These are phyloP conservation scores for Colletotrichum sp. DNA, from an alignment of 2,329 filamentous ascomycete species.

Conservation along the genomic window DNA sequence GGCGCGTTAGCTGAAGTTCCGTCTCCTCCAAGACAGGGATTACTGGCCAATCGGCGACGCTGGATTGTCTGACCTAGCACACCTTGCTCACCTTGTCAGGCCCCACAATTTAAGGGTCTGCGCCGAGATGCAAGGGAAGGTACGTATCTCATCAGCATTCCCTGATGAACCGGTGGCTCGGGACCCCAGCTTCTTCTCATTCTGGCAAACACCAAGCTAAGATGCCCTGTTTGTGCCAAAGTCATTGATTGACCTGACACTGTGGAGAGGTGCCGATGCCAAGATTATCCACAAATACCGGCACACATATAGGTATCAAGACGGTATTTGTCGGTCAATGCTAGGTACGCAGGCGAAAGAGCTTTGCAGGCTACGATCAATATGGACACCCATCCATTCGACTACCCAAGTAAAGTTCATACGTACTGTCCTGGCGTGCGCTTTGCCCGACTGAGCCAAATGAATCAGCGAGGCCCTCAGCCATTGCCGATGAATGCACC, in stretches of 20 bases:
- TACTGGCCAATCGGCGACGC: not conserved
- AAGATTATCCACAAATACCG: not conserved
- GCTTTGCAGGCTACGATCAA: not conserved
- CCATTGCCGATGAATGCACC: not conserved
- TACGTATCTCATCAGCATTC: not conserved
- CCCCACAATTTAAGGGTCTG: not conserved
- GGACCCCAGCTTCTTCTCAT: not conserved
- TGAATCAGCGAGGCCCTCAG: not conserved
- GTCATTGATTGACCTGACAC: not conserved
- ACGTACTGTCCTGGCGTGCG: not conserved
- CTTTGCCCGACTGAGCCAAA: not conserved
- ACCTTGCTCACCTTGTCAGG: not conserved
- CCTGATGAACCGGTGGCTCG: not conserved
- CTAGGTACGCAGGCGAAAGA: not conserved
- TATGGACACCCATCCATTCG: not conserved
- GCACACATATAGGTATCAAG: not conserved
- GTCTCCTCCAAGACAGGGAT: not conserved
- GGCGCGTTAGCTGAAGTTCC: slow-evolving; percentile 11
- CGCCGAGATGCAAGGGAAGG: not conserved
- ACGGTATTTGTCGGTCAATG: not conserved
- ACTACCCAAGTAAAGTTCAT: not conserved
- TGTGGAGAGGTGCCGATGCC: not conserved
- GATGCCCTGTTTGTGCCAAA: not conserved
- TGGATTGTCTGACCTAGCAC: not conserved
- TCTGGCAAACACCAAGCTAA: not conserved